Conservation (phyloP, 768 basidiomycete genomes). For the Boletus fagicola region DNA sequence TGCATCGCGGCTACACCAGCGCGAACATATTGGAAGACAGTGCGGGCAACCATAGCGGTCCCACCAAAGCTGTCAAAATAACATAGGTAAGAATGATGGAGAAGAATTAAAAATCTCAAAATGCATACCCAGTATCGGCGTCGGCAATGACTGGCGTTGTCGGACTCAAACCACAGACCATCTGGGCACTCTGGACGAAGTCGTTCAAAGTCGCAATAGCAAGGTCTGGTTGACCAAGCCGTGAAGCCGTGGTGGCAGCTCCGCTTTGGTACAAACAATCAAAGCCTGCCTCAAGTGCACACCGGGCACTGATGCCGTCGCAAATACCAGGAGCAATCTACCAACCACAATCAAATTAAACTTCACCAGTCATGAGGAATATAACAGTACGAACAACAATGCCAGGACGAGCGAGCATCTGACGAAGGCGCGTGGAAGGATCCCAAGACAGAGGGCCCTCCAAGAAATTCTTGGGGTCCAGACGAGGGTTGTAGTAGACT, state of each 20-base stretch:
- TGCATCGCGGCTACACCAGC: conserved; percentile 74
- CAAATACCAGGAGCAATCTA: conserved; percentile 78
- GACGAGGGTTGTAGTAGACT: conserved; percentile 63
- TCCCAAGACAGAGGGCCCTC: conserved; percentile 68
- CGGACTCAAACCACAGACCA: conserved; percentile 67
- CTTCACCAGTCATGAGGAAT: background rate
- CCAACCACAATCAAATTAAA: background rate
- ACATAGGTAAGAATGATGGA: conserved; percentile 9
- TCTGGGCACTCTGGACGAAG: conserved; percentile 67
- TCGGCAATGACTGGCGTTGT: conserved; percentile 73
- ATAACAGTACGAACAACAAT: conserved; percentile 57
- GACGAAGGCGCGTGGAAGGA: conserved; percentile 69
- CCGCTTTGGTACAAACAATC: conserved; percentile 78
- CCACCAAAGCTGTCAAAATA: conserved; percentile 54
- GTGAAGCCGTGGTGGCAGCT: conserved; percentile 77
- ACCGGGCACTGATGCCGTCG: conserved; percentile 77
- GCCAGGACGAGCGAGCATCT: conserved; percentile 67
- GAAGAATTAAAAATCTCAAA: background rate
- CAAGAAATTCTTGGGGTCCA: conserved; percentile 66
- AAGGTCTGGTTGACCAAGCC: conserved; percentile 74
- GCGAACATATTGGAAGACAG: conserved; percentile 65
- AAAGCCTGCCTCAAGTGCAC: conserved; percentile 78
- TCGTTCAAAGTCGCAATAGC: conserved; percentile 78
- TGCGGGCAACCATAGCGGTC: conserved; percentile 71
- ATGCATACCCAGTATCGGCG: conserved; percentile 68